Percentiles rank a stretch among this genome's conserved stretches.
phyloP scores from a whole-genome alignment of 2,329 filamentous ascomycete genomes.

The Madurella mycetomatis region DNA sequence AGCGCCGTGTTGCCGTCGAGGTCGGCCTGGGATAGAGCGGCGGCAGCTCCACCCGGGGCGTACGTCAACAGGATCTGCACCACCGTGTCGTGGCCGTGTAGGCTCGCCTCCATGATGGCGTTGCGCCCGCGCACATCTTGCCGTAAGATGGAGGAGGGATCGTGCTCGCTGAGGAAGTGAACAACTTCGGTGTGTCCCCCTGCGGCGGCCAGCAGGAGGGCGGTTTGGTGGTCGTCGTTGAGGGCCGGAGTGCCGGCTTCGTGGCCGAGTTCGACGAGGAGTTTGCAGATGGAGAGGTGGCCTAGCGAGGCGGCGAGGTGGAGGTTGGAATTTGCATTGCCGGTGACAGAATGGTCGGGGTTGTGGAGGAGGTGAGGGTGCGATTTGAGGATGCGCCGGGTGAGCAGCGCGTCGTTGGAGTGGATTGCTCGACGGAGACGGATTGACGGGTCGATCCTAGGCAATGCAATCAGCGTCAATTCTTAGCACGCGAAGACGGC shows the following conservation, averaged over 20 bases:
- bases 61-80: constrained; percentile 62
- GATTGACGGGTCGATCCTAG: constrained; percentile 70
- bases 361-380: constrained; percentile 71
- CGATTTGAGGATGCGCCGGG: constrained; percentile 69
- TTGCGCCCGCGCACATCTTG: constrained; percentile 66
- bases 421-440: constrained; percentile 79
- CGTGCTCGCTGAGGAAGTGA: constrained; percentile 61
- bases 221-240: constrained; percentile 76
- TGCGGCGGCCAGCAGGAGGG: constrained; percentile 71
- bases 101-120: constrained; percentile 63
- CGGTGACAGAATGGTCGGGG: constrained; percentile 63
- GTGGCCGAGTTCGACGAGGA: constrained; percentile 70
- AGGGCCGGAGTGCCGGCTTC: constrained; percentile 66
- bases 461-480: background rate
- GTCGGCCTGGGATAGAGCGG: constrained; percentile 57
- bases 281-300: constrained; percentile 61
- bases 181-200: constrained; percentile 70
- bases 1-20: constrained; percentile 77
- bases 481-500: no score
- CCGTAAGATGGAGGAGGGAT: constrained; percentile 59
- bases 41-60: constrained; percentile 49
- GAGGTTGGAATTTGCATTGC: constrained; percentile 76
- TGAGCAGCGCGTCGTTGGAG: constrained; percentile 66
- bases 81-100: constrained; percentile 58
- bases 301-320: constrained; percentile 76